Base-by-base conservation (phyloP, 352 stramenopile species). In the Globisporangium paddicum region DNA sequence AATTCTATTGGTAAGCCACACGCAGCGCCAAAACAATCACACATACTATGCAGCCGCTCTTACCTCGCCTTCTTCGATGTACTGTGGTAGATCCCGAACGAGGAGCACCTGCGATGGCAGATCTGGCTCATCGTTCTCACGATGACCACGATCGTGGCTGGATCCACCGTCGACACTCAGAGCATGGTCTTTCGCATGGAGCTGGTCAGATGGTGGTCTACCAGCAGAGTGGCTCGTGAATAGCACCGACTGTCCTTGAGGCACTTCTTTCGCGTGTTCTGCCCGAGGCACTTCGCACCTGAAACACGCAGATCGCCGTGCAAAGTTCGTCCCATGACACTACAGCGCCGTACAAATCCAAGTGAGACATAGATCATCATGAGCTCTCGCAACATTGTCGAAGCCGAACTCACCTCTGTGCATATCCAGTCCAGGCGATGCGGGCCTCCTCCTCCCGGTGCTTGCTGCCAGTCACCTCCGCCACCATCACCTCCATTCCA, bases 311-410 rank as follows among this genome's bases (percentile, higher is more conserved):
- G 66, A 66, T 25, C 85, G 69, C 18, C 79, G 66, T 14, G 73
- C 75, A 61, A 93, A 95, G 56, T 93, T 95, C 13, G 72, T 79
- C n/a, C 72, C 68, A 40, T 87, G 67, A 57, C 85, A 95, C 85
- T 95, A 38, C 18, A 6, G 28, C 6, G 28, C 28, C 28, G 6
- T 32, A 30, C 11, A 55, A 11, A 52, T 13, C 6, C 30, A 49
- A n/a, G 16, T 52, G 16, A 52, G 25, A 32, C 5, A 37, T 19
- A 16, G 0, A 5, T 38, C 26, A 5, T 19, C 16, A n/a, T n/a
- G n/a, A 23, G 5, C 14, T 47, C 18, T 16, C 14, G 2, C 10
- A 14, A 18, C 13, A 34, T 18, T 16, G 1, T 32, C 40, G 21
- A 34, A 10, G 41, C 4, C 21, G 18, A 18, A 49, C 56, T 4